Evolutionary conservation across 768 basidiomycete genomes (phyloP).

Genomic region (Lyophyllum semitale): DNA sequence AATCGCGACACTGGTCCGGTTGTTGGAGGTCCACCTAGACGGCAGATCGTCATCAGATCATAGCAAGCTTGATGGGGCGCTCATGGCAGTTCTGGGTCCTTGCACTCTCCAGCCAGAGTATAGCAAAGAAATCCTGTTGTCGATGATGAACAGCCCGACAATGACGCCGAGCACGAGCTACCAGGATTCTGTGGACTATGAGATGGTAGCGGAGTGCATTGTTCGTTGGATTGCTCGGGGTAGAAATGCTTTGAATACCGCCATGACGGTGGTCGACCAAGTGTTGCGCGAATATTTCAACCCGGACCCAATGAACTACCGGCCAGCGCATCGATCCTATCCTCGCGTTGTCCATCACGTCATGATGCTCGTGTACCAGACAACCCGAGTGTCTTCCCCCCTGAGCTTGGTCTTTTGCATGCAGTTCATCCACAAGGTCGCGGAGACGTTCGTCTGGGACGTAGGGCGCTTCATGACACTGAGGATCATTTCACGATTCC

Average conservation of each 20-base stretch:
- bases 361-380: conserved; percentile 2
- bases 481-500: conserved; percentile 3
- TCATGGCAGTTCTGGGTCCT: background rate
- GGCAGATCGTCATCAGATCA: background rate
- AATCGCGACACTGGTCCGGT: background rate
- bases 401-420: background rate
- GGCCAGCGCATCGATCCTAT: background rate
- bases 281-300: conserved; percentile 1
- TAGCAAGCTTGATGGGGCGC: background rate
- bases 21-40: background rate
- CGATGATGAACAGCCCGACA: conserved; percentile 2
- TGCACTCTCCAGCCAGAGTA: background rate
- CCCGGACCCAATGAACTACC: conserved; percentile 4
- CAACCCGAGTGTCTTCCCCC: background rate
- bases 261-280: background rate
- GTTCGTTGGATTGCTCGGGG: conserved; percentile 2
- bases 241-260: background rate
- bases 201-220: background rate
- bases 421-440: conserved; percentile 7
- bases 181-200: conserved; percentile 1
- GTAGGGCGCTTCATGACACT: conserved; percentile 5
- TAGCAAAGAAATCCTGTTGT: background rate
- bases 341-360: background rate
- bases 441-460: conserved; percentile 8
- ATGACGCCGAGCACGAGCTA: conserved; percentile 2